These are phyloP conservation scores for Strigomonas culicis DNA, from an alignment of 208 protist genomes.

Conservation along the genomic window DNA sequence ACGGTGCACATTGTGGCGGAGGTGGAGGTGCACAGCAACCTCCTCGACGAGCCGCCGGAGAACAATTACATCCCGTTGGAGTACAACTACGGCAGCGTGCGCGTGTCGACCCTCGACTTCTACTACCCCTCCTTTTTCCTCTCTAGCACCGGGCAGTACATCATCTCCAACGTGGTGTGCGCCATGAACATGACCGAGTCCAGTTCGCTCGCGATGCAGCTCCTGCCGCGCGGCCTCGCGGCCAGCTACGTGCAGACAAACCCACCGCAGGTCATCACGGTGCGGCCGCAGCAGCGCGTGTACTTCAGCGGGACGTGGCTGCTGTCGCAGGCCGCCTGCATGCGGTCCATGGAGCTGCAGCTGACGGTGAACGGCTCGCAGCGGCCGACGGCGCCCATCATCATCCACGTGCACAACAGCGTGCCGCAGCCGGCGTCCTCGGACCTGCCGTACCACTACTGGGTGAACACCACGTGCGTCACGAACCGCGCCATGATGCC, in stretches of 20 bases:
- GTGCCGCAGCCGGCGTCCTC: conserved; percentile 49
- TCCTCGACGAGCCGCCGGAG: conserved; percentile 47
- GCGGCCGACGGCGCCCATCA: conserved; percentile 60
- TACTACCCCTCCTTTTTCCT: conserved; percentile 84
- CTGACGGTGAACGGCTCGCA: conserved; percentile 76
- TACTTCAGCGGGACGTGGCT: conserved; percentile 84
- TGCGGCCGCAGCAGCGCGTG: conserved; percentile 82
- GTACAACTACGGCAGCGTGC: conserved; percentile 84
- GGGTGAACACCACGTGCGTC: conserved; percentile 80
- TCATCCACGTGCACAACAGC: conserved; percentile 69
- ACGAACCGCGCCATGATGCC: conserved; percentile 74
- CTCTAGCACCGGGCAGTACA: conserved; percentile 64
- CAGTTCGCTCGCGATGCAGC: conserved; percentile 82
- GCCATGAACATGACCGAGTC: conserved; percentile 88
- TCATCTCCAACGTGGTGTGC: conserved; percentile 82
- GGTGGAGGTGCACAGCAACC: conserved; percentile 66
- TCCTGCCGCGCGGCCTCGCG: conserved; percentile 54
- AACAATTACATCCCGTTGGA: conserved; percentile 69
- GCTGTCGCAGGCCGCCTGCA: conserved; percentile 44
- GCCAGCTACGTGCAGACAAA: conserved; percentile 57
- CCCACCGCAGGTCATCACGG: conserved; percentile 76
- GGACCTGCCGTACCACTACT: conserved; percentile 83
- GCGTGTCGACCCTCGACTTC: conserved; percentile 79
- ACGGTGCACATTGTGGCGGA: conserved; percentile 77
- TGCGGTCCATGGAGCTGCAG: conserved; percentile 65